A percentile compares a stretch with the other conserved stretches of the same genome.
These are phyloP conservation scores for Marchantia paleacea DNA, from an alignment of 225 moss, liverwort and hornwort genomes.

Conservation along the genomic window DNA sequence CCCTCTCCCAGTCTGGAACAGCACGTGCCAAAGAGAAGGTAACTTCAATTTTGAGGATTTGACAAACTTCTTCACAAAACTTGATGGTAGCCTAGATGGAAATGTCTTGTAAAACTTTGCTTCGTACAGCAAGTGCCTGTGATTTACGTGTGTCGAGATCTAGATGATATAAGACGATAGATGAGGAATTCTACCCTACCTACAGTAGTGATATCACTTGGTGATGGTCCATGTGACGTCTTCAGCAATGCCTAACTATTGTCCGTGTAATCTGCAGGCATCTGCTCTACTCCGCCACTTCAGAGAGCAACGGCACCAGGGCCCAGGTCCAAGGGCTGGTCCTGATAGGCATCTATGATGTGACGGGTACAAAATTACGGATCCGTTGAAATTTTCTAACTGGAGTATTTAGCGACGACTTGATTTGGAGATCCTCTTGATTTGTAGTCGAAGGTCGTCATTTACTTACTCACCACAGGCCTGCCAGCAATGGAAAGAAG, in stretches of 20 bases:
- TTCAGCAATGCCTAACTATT: not conserved
- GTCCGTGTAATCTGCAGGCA: conserved; percentile 47
- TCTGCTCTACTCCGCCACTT: conserved; percentile 90
- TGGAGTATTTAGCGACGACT: not conserved
- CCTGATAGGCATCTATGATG: conserved; percentile 55
- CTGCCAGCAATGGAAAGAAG: conserved; percentile 8
- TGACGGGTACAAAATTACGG: conserved; percentile 22
- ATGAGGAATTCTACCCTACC: not conserved
- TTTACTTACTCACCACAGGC: not conserved
- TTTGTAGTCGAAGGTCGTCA: not conserved
- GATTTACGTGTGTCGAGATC: not conserved
- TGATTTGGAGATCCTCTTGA: not conserved
- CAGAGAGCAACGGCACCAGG: conserved; percentile 90
- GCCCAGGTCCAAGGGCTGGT: conserved; percentile 71
- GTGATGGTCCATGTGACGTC: no score
- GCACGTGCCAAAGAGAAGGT: conserved; percentile 99
- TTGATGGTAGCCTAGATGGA: not conserved
- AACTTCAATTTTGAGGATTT: not conserved
- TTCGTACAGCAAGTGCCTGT: not conserved
- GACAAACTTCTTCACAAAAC: not conserved
- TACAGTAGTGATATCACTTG: no score
- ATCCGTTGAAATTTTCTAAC: not conserved
- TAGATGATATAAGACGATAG: not conserved
- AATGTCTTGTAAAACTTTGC: not conserved
- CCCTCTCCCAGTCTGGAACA: conserved; percentile 91